Conservation (phyloP, 257 asterid species). For the Penstemon barbatus region DNA sequence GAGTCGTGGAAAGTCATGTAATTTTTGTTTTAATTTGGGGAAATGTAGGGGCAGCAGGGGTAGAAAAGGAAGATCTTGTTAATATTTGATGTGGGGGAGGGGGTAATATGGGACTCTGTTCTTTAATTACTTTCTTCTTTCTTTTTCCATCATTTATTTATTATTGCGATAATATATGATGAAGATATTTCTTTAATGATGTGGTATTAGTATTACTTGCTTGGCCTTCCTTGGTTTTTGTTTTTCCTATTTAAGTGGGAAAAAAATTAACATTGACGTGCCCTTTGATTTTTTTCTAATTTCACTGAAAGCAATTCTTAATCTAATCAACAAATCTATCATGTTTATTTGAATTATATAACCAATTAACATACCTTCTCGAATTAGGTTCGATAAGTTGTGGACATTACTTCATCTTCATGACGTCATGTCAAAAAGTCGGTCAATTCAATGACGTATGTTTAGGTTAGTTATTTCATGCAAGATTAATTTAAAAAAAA, state of each 20-base stretch:
- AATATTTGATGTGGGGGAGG: slow-evolving; percentile 33
- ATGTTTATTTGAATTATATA: too few species aligned
- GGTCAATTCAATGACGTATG: too few species aligned
- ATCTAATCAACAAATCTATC: too few species aligned
- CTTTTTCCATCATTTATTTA: slow-evolving; percentile 18
- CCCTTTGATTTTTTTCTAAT: too few species aligned
- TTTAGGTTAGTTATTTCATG: too few species aligned
- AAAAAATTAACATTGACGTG: too few species aligned
- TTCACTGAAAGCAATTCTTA: too few species aligned
- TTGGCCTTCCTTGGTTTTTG: background rate
- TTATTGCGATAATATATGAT: slow-evolving; percentile 7
- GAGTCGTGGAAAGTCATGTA: slow-evolving; percentile 78
- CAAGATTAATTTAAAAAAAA: too few species aligned
- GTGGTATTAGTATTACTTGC: background rate
- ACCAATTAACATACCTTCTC: too few species aligned
- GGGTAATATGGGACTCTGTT: slow-evolving; percentile 34
- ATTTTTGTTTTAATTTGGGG: slow-evolving; percentile 14
- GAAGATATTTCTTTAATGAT: slow-evolving; percentile 20
- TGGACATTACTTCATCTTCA: too few species aligned
- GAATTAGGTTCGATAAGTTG: too few species aligned
- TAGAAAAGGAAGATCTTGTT: slow-evolving; percentile 42
- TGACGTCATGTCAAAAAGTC: too few species aligned
- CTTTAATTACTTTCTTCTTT: background rate
- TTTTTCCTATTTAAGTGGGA: background rate
- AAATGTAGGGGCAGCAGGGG: slow-evolving; percentile 33